Percentiles rank a stretch among this genome's conserved stretches.
These are phyloP conservation scores for Trametes hirsuta DNA, from an alignment of 1,284 basidiomycete genomes.

Conservation along the genomic window DNA sequence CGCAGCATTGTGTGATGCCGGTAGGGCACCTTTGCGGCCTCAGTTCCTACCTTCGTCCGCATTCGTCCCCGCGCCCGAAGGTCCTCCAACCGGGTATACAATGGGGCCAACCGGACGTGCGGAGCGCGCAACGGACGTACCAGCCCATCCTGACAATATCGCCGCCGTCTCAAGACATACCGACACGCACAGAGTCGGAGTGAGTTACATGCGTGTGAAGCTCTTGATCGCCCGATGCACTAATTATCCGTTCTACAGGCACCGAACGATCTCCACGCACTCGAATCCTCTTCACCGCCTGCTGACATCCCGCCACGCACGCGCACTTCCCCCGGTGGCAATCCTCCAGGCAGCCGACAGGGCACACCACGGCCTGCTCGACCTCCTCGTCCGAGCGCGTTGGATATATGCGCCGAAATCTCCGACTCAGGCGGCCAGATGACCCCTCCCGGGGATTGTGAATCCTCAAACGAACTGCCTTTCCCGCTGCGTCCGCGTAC, in stretches of 20 bases:
- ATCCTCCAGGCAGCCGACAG: neutral
- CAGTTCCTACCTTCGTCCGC: neutral
- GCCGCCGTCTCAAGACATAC: too few species aligned
- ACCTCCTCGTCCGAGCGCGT: neutral
- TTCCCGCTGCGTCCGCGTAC: too few species aligned
- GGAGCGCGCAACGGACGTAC: too few species aligned
- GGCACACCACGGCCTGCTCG: neutral
- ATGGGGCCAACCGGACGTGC: too few species aligned
- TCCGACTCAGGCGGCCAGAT: neutral
- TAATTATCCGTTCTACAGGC: neutral
- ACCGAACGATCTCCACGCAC: neutral
- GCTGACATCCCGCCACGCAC: neutral
- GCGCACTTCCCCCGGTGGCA: neutral
- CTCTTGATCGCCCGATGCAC: neutral
- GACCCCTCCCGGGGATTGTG: neutral
- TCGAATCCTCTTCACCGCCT: neutral
- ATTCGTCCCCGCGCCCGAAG: too few species aligned
- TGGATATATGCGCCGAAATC: neutral
- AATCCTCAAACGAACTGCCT: neutral
- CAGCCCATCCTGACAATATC: too few species aligned
- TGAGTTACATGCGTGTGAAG: neutral
- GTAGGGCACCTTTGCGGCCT: neutral
- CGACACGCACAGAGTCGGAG: too few species aligned
- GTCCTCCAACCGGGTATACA: too few species aligned
- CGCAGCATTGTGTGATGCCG: neutral